phyloP scores from a whole-genome alignment of 257 asterid genomes.

The Solanum pennellii region DNA sequence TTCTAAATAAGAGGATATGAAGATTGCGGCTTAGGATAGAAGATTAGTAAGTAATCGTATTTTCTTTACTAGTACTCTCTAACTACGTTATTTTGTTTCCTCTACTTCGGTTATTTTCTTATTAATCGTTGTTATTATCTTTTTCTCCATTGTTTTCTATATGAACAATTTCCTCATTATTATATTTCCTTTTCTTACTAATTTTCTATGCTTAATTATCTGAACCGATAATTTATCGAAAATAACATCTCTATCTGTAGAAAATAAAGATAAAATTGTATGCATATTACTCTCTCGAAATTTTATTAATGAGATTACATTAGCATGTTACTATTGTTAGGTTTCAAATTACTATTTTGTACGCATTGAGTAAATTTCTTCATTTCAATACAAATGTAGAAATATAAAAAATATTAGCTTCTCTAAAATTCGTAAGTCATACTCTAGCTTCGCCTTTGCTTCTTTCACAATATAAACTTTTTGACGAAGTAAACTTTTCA shows the following conservation, averaged over 20 bases:
- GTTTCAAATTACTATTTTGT: no score
- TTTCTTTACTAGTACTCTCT: background rate
- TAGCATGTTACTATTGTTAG: no score
- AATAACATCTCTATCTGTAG: background rate
- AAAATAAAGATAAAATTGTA: no score
- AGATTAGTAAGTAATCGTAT: no score
- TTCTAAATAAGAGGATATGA: no score
- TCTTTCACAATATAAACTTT: background rate
- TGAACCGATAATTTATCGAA: accelerated
- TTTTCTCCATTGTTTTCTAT: background rate
- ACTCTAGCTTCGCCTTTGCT: background rate
- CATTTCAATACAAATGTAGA: background rate
- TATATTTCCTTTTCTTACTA: no score
- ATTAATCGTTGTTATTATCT: background rate
- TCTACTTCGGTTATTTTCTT: background rate
- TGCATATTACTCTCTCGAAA: no score
- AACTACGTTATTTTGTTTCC: background rate
- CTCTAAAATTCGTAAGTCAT: background rate
- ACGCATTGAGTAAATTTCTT: no score
- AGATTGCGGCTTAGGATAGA: background rate
- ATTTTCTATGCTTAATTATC: no score
- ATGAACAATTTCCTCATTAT: no score
- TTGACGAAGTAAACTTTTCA: background rate
- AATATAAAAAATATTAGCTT: no score
- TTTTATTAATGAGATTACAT: no score